Percentiles rank a stretch among this genome's conserved stretches.
These are phyloP conservation scores for Cyclocybe aegerita DNA, from an alignment of 768 basidiomycete species.

Conservation along the genomic window DNA sequence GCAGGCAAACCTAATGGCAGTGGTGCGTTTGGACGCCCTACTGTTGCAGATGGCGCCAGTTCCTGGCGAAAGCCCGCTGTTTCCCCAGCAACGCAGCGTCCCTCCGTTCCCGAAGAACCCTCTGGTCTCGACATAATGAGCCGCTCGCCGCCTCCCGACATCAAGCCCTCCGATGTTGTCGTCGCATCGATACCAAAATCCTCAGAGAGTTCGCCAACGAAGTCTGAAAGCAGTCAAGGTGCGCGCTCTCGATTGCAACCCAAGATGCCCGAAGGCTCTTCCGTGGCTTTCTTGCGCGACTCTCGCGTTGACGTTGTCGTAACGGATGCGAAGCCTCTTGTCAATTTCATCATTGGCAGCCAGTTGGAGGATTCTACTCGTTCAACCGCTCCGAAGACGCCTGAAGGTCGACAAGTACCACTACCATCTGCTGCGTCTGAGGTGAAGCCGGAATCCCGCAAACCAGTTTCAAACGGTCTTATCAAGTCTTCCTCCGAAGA, in stretches of 20 bases:
- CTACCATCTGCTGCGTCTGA: not conserved
- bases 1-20: slow-evolving; percentile 22
- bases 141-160: slow-evolving; percentile 66
- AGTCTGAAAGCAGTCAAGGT: slow-evolving; percentile 26
- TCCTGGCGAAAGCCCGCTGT: slow-evolving; percentile 45
- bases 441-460: not conserved
- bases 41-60: slow-evolving; percentile 36
- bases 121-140: slow-evolving; percentile 53
- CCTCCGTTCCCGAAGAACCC: slow-evolving; percentile 9
- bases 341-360: slow-evolving; percentile 79
- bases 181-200: slow-evolving; percentile 32
- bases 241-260: slow-evolving; percentile 55
- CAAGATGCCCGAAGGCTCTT: slow-evolving; percentile 71
- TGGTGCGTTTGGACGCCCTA: slow-evolving; percentile 43
- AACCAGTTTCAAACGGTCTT: slow-evolving; percentile 1
- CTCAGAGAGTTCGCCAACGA: slow-evolving; percentile 28
- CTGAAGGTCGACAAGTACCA: not conserved
- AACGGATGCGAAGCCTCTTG: slow-evolving; percentile 45
- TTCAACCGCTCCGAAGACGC: slow-evolving; percentile 14
- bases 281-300: slow-evolving; percentile 73
- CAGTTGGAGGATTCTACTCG: slow-evolving; percentile 56
- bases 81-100: slow-evolving; percentile 19
- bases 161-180: slow-evolving; percentile 26
- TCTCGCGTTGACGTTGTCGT: slow-evolving; percentile 52
- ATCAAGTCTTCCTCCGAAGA: not conserved